phyloP scores from a whole-genome alignment of 2,329 filamentous ascomycete species.

The Colletotrichum salicis region DNA sequence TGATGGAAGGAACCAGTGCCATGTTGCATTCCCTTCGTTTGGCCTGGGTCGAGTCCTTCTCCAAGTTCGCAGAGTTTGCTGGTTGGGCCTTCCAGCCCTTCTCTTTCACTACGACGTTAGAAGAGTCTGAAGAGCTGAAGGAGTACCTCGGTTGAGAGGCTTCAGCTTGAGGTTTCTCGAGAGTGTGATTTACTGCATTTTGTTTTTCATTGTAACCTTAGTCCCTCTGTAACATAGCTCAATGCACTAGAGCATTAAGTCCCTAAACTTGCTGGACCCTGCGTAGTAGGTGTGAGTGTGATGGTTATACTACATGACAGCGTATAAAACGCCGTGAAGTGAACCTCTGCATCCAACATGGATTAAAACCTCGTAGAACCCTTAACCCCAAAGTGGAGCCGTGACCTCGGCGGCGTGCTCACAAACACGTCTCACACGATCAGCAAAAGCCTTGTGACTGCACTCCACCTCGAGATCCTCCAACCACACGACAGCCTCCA shows the following conservation, averaged over 20 bases:
- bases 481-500: conserved; percentile 88
- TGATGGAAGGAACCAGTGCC: conserved; percentile 96
- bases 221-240: conserved; percentile 37
- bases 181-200: conserved; percentile 19
- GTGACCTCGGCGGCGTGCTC: conserved; percentile 91
- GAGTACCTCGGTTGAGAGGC: conserved; percentile 61
- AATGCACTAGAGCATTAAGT: conserved; percentile 33
- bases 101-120: conserved; percentile 84
- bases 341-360: background rate
- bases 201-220: conserved; percentile 34
- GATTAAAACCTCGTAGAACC: background rate
- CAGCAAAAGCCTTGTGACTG: conserved; percentile 78
- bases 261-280: background rate
- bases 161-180: background rate
- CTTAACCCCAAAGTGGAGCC: conserved; percentile 73
- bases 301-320: conserved; percentile 26
- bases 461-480: conserved; percentile 94
- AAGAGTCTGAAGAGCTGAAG: conserved; percentile 78
- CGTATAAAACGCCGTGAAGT: conserved; percentile 8
- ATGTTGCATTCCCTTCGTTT: conserved; percentile 93
- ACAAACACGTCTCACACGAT: conserved; percentile 88
- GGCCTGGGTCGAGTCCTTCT: conserved; percentile 98
- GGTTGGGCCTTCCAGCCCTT: conserved; percentile 90
- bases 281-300: background rate
- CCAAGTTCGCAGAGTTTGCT: conserved; percentile 94